These are phyloP conservation scores for Stereum hirsutum DNA, from an alignment of 1,284 basidiomycete species.

Conservation along the genomic window DNA sequence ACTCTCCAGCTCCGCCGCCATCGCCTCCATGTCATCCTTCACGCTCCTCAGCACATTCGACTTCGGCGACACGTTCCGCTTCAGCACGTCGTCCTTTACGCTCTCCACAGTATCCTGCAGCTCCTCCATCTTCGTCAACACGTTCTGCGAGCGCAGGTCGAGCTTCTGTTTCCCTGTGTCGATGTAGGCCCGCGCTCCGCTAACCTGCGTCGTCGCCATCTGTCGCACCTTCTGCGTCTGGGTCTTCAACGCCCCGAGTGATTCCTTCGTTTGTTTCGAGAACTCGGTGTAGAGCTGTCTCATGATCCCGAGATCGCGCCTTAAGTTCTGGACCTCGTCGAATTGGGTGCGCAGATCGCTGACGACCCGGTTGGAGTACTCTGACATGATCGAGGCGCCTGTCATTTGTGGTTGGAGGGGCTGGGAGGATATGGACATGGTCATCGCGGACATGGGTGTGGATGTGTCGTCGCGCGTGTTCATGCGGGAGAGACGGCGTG, in stretches of 20 bases:
- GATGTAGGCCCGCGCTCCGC: conserved; percentile 83
- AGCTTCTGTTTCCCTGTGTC: conserved; percentile 88
- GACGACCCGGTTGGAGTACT: conserved; percentile 66
- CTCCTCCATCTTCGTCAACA: conserved; percentile 89
- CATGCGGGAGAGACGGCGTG: conserved; percentile 59
- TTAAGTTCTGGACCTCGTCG: conserved; percentile 88
- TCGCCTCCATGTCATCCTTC: conserved; percentile 66
- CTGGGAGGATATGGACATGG: too few relatives aligned
- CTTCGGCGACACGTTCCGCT: conserved; percentile 83
- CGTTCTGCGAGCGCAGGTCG: conserved; percentile 82
- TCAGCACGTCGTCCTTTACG: conserved; percentile 87
- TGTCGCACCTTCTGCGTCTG: conserved; percentile 86
- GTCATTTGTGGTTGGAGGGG: conserved; percentile 61
- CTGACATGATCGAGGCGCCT: conserved; percentile 61
- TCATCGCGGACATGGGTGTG: conserved; percentile 54
- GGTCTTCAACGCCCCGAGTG: conserved; percentile 65
- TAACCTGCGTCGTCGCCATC: conserved; percentile 75
- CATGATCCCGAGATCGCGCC: conserved; percentile 89
- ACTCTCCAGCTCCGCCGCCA: conserved; percentile 65
- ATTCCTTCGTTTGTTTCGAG: conserved; percentile 82
- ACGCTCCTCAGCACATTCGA: conserved; percentile 66
- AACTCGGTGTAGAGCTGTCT: conserved; percentile 93
- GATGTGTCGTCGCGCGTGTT: conserved; percentile 32
- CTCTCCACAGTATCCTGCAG: conserved; percentile 89
- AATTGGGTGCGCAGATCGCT: conserved; percentile 85